Conservation (phyloP, 2,329 filamentous ascomycete species). For the Daldinia sp. region DNA sequence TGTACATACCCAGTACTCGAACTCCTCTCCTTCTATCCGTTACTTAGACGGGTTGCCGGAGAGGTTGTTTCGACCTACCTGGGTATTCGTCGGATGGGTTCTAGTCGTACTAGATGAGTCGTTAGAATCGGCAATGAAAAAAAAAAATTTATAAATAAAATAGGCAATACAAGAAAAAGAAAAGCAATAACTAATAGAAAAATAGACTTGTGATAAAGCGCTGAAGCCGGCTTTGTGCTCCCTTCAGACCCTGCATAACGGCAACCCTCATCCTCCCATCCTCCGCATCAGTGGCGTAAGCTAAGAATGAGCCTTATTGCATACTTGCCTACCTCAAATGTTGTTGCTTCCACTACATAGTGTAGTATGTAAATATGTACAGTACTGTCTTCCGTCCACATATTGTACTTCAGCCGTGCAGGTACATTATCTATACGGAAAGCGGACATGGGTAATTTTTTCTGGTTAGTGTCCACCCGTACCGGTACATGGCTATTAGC, state of each 20-base stretch:
- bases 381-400: neutral
- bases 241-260: conserved; percentile 48
- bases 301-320: conserved; percentile 40
- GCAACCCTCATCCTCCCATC: conserved; percentile 40
- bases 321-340: conserved; percentile 5
- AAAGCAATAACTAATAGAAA: conserved; percentile 7
- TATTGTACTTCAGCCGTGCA: conserved; percentile 13
- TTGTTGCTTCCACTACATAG: too few species aligned
- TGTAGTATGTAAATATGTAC: neutral
- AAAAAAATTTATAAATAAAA: too few species aligned
- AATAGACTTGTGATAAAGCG: neutral
- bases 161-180: neutral
- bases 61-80: neutral
- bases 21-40: neutral
- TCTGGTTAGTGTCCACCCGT: conserved; percentile 21
- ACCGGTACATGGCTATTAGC: conserved; percentile 29
- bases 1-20: neutral
- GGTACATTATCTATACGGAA: conserved; percentile 5
- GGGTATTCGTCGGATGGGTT: conserved; percentile 22
- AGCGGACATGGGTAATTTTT: conserved; percentile 11
- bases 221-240: conserved; percentile 27
- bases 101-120: neutral
- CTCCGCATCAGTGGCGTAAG: conserved; percentile 49
- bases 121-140: conserved; percentile 12
- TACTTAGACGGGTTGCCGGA: neutral